Base-by-base conservation (phyloP, 306 rosid genomes). In the Arachis hypogaea region DNA sequence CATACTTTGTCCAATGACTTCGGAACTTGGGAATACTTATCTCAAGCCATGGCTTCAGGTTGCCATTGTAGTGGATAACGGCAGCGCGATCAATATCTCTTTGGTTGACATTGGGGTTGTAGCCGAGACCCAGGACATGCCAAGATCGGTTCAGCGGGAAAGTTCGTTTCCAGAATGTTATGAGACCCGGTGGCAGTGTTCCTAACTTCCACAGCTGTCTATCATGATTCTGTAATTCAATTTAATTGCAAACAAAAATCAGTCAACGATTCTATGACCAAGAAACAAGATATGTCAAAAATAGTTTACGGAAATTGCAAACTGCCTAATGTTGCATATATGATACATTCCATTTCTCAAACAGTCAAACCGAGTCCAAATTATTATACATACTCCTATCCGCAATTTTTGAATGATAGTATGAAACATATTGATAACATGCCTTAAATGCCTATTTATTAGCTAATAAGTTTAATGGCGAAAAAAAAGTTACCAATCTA, bases 31-130 rank as follows among this genome's bases (percentile, higher is more conserved):
- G 88, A 68, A 93, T 87, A 82, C 96, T 91, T 74, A 90, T 90
- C 89, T 93, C 98, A 57, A 93, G 91, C 98, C 98, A 93, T 5
- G 98, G 98, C 82, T 93, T 93, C 97, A 93, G 43, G 93, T 93
- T 93, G 44, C 98, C 98, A 8, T 93, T 93, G 75, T 88, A 93
- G 83, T 93, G 98, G 63, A 90, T 42, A 62, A 93, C 98, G 30
- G 98, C 96, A 63, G 98, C 86, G 69, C 84, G 86, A 16, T 87
- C 97, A 1, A 91, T 85, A 8, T 91, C 95, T 72, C 72, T 85
- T 71, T 81, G 92, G 81, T 47, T 79, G 16, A 91, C 86, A 33
- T 71, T 87, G 36, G 92, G 88, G 68, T 91, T 84, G 86, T 91
- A 91, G 67, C 97, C 98, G 43, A 93, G 93, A 69, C 98, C 98